A percentile compares a stretch with the other conserved stretches of the same genome.
These are phyloP conservation scores for Periconia macrospinosa DNA, from an alignment of 2,329 filamentous ascomycete genomes.

Conservation along the genomic window DNA sequence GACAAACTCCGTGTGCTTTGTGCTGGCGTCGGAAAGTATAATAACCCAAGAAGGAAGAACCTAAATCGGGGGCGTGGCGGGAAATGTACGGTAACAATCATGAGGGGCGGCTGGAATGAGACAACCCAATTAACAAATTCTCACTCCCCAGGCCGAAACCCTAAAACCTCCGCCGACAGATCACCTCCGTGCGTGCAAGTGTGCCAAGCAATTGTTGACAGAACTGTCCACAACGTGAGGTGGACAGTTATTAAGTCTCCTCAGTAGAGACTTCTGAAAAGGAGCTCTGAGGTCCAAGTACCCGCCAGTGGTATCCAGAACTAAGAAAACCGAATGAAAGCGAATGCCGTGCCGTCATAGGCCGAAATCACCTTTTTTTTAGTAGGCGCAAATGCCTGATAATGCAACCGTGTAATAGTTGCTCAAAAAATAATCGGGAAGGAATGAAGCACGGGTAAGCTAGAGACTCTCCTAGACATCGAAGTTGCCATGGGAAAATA, in stretches of 20 bases:
- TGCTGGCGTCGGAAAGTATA: background rate
- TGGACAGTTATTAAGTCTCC: background rate
- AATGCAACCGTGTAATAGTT: slow-evolving; percentile 14
- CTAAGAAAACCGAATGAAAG: slow-evolving; percentile 18
- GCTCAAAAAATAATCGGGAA: slow-evolving; percentile 6
- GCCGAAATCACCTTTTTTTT: slow-evolving; percentile 34
- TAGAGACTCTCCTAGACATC: slow-evolving; percentile 30
- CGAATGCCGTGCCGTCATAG: slow-evolving; percentile 20
- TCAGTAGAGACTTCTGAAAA: background rate
- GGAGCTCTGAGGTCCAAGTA: background rate
- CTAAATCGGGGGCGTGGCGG: background rate
- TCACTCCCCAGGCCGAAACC: background rate
- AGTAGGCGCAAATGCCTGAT: slow-evolving; percentile 13
- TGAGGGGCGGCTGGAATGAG: background rate
- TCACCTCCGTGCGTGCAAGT: background rate
- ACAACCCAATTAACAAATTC: background rate
- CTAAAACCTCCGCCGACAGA: background rate
- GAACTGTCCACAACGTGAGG: background rate
- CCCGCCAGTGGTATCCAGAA: slow-evolving; percentile 35
- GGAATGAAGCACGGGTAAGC: slow-evolving; percentile 4
- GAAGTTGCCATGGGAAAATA: slow-evolving; percentile 50
- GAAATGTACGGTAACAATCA: background rate
- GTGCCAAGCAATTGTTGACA: background rate
- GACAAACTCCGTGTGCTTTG: background rate
- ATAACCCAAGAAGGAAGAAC: background rate